Conservation (phyloP, 768 basidiomycete genomes). For the Lentinula sp. region DNA sequence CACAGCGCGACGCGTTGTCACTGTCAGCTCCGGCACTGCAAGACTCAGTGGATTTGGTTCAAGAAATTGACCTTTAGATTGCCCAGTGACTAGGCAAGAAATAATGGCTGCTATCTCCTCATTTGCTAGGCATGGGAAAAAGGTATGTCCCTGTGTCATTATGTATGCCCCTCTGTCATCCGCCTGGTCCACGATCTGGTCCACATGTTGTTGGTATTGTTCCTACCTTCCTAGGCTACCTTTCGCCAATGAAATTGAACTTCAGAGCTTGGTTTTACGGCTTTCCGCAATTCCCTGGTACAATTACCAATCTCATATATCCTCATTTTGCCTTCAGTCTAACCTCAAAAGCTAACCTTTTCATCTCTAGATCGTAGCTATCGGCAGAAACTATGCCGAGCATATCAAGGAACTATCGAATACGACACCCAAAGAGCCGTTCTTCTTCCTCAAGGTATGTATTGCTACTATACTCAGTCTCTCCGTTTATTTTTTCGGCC, state of each 20-base stretch:
- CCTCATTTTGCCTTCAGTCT: too few species aligned
- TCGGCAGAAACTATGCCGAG: constrained; percentile 90
- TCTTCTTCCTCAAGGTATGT: constrained; percentile 84
- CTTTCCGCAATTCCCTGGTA: too few species aligned
- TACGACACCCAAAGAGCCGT: constrained; percentile 85
- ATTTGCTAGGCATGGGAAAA: neutral
- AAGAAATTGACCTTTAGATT: neutral
- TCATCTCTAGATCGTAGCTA: constrained; percentile 74
- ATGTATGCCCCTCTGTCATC: too few species aligned
- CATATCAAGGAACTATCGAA: constrained; percentile 93
- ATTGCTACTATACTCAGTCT: neutral
- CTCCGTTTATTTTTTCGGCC: neutral
- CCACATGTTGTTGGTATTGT: neutral
- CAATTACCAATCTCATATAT: too few species aligned
- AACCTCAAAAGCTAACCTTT: neutral
- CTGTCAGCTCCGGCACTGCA: neutral
- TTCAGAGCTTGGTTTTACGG: too few species aligned
- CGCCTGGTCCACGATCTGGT: neutral
- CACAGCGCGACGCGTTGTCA: too few species aligned
- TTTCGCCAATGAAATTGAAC: too few species aligned
- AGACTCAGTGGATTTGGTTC: neutral
- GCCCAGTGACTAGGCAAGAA: neutral
- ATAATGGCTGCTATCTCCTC: neutral
- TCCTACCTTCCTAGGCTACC: too few species aligned
- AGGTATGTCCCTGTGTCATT: neutral